Conservation (phyloP, 2,329 filamentous ascomycete species). For the Fusarium sp. region DNA sequence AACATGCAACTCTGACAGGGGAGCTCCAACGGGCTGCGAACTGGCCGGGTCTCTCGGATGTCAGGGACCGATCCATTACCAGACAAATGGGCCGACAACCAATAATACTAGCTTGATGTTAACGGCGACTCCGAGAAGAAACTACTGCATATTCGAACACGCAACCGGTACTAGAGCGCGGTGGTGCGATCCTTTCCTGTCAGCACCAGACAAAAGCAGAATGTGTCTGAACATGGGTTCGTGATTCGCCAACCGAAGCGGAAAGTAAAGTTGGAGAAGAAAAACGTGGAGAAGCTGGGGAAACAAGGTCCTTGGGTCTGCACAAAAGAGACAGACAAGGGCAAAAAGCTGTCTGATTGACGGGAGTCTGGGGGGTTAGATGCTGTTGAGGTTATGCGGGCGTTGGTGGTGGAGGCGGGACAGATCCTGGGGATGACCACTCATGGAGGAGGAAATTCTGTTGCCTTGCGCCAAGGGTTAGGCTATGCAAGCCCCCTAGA, state of each 20-base stretch:
- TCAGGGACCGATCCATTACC: constrained; percentile 3
- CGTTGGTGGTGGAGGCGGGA: constrained; percentile 33
- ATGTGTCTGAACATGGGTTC: constrained; percentile 3
- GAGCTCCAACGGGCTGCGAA: background rate
- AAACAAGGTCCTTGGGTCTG: background rate
- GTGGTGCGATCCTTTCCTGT: background rate
- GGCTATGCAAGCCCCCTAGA: constrained; percentile 12
- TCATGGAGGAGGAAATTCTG: constrained; percentile 35
- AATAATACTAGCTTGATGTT: background rate
- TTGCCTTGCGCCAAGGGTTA: constrained; percentile 34
- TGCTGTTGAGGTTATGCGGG: background rate
- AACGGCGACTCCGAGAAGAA: constrained; percentile 33
- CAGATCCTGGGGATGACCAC: constrained; percentile 22
- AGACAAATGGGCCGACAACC: constrained; percentile 6
- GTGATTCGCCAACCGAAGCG: constrained; percentile 22
- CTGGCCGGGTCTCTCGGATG: constrained; percentile 23
- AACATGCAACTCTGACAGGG: background rate
- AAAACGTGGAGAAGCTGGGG: constrained; percentile 28
- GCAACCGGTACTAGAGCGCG: constrained; percentile 10
- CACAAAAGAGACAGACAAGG: background rate
- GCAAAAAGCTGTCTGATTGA: background rate
- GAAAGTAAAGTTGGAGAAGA: constrained; percentile 15
- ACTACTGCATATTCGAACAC: background rate
- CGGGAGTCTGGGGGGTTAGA: background rate
- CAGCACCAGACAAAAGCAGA: background rate